Evolutionary conservation across 306 rosid genomes (phyloP).

Genomic region (Oemleria cerasiformis): DNA sequence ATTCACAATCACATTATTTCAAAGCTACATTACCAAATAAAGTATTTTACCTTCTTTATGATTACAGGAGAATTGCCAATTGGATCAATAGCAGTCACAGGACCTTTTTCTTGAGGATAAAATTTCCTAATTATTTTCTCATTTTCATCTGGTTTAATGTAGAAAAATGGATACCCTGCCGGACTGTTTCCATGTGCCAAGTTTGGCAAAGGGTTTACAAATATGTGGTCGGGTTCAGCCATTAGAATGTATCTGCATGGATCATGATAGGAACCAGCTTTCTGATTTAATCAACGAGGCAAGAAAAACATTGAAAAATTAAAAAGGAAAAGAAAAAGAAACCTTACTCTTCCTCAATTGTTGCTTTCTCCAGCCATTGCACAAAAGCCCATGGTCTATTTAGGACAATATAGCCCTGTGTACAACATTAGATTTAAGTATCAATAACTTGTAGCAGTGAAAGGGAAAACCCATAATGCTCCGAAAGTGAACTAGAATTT

Average conservation of each 20-base stretch:
- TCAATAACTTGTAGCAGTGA: not conserved
- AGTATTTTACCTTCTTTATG: conserved; percentile 63
- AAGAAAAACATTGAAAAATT: conserved; percentile 2
- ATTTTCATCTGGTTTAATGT: conserved; percentile 67
- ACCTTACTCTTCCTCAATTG: conserved; percentile 77
- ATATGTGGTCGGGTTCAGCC: conserved; percentile 96
- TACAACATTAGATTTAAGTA: conserved; percentile 15
- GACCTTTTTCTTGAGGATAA: conserved; percentile 75
- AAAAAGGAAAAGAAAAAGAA: not conserved
- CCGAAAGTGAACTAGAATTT: not conserved
- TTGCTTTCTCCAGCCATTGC: conserved; percentile 92
- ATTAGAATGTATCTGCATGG: conserved; percentile 86
- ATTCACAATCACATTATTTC: not conserved
- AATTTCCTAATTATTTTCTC: conserved; percentile 66
- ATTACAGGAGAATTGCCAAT: conserved; percentile 97
- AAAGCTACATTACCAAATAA: not conserved
- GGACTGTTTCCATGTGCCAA: conserved; percentile 62
- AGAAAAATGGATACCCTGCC: conserved; percentile 79
- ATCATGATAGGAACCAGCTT: conserved; percentile 27
- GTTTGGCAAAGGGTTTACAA: conserved; percentile 80
- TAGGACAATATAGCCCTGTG: conserved; percentile 85
- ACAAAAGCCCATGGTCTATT: conserved; percentile 98
- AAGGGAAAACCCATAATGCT: not conserved
- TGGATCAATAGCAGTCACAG: conserved; percentile 80
- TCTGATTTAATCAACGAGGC: conserved; percentile 32